These are phyloP conservation scores for Globisporangium nunn DNA, from an alignment of 352 stramenopile genomes.

Conservation along the genomic window DNA sequence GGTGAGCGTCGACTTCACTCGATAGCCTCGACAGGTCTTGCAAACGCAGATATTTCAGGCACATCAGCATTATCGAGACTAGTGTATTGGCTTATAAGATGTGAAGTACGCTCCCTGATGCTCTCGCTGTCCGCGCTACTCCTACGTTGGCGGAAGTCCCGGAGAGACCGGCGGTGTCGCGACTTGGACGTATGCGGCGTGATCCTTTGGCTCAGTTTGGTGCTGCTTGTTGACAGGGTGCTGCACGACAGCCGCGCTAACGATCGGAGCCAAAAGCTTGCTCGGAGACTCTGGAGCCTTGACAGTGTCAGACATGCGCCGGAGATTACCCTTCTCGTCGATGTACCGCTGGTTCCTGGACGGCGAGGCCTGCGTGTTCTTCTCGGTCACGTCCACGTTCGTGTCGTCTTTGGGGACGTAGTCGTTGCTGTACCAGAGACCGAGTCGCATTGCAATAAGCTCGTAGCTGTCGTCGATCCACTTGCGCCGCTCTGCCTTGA, in stretches of 20 bases:
- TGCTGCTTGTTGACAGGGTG: background rate
- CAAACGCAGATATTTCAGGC: too few relatives aligned
- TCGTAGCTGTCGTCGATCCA: conserved; percentile 27
- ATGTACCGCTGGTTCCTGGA: conserved; percentile 37
- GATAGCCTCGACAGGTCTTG: too few relatives aligned
- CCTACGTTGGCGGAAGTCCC: background rate
- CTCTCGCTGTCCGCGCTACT: background rate
- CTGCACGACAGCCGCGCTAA: background rate
- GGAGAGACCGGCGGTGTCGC: conserved; percentile 9
- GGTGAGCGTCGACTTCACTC: too few relatives aligned
- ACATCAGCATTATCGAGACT: too few relatives aligned
- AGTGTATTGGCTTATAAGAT: background rate
- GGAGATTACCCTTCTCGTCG: conserved; percentile 39
- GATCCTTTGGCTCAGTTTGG: background rate
- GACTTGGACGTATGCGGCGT: conserved; percentile 2
- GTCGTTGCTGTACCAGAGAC: conserved; percentile 23
- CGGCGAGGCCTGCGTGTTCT: conserved; percentile 25
- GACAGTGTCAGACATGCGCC: conserved; percentile 9
- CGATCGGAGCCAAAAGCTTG: background rate
- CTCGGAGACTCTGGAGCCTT: background rate
- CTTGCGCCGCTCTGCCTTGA: conserved; percentile 21
- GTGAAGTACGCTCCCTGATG: background rate
- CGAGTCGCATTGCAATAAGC: conserved; percentile 19
- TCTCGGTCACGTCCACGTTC: conserved; percentile 29
- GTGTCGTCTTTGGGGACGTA: conserved; percentile 15